These are phyloP conservation scores for Thermomucor indicae-seudaticae DNA, from an alignment of 371 early-diverging fungal genomes.

Conservation along the genomic window DNA sequence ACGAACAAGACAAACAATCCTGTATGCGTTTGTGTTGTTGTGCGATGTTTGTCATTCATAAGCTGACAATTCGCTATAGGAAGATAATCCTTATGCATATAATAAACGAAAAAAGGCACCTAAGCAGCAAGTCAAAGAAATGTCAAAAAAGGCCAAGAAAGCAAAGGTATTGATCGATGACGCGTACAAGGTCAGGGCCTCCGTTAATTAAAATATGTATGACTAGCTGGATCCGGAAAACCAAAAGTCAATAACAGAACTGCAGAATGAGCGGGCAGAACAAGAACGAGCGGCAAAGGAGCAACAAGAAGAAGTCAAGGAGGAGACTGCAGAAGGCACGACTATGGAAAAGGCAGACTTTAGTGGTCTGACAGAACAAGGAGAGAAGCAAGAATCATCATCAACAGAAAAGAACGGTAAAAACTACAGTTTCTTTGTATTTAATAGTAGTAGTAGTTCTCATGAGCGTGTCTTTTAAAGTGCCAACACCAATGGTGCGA, in stretches of 20 bases:
- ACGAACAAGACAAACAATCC: conserved; percentile 50
- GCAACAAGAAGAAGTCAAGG: conserved; percentile 20
- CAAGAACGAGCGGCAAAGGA: conserved; percentile 21
- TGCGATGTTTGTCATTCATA: background rate
- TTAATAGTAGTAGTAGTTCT: no score
- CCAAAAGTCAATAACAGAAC: conserved; percentile 43
- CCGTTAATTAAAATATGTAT: background rate
- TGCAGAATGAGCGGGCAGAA: conserved; percentile 43
- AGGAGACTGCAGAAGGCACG: conserved; percentile 24
- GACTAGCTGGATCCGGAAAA: conserved; percentile 51
- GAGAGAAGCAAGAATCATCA: conserved; percentile 5
- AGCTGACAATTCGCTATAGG: conserved; percentile 13
- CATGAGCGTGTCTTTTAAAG: background rate
- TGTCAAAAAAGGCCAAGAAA: conserved; percentile 74
- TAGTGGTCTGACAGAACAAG: conserved; percentile 26
- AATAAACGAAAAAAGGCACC: conserved; percentile 76
- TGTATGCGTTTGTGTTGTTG: conserved; percentile 14
- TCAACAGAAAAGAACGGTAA: background rate
- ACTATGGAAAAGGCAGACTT: no score
- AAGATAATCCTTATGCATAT: conserved; percentile 54
- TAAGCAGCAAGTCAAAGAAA: conserved; percentile 74
- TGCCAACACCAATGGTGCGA: conserved; percentile 31
- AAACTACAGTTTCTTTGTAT: no score
- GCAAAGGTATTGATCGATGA: conserved; percentile 45
- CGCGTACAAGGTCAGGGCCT: background rate